Percentiles rank a stretch among this genome's conserved stretches.
These are phyloP conservation scores for Glaciozyma martinii DNA, from an alignment of 768 basidiomycete genomes.

Conservation along the genomic window DNA sequence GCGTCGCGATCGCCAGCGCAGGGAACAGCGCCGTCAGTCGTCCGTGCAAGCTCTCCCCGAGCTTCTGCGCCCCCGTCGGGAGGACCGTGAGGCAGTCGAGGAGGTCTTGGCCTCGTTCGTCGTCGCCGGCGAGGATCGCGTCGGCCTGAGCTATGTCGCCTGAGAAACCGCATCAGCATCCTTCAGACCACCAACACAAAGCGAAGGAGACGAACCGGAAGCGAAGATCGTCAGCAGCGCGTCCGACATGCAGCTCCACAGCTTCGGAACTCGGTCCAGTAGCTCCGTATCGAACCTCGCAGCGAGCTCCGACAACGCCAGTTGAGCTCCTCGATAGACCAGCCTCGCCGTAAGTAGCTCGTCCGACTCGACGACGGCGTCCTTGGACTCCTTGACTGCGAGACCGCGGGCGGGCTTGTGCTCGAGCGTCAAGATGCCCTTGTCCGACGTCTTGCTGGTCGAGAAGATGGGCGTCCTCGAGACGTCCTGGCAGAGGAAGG, in stretches of 20 bases:
- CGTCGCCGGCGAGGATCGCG: conserved; percentile 51
- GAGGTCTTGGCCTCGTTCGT: conserved; percentile 70
- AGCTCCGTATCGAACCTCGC: conserved; percentile 62
- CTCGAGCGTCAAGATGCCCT: conserved; percentile 68
- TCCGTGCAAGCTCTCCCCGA: conserved; percentile 61
- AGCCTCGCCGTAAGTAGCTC: conserved; percentile 59
- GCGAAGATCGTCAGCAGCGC: conserved; percentile 61
- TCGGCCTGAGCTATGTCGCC: conserved; percentile 47
- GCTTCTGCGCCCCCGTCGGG: conserved; percentile 65
- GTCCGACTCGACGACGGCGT: conserved; percentile 43
- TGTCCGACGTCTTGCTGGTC: conserved; percentile 39
- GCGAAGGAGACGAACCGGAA: conserved; percentile 44
- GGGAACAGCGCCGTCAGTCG: conserved; percentile 67
- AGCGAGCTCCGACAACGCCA: conserved; percentile 73
- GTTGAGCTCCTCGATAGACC: conserved; percentile 72
- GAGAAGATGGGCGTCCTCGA: conserved; percentile 84
- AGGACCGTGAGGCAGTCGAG: conserved; percentile 87
- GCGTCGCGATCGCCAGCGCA: conserved; percentile 63
- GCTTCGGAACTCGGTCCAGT: conserved; percentile 72
- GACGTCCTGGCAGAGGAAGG: conserved; percentile 86
- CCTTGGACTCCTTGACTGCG: conserved; percentile 33
- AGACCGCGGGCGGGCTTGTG: conserved; percentile 20
- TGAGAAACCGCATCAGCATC: not conserved
- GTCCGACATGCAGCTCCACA: conserved; percentile 88
- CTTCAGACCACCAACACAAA: too few relatives aligned